phyloP scores from a whole-genome alignment of 228 moss, liverwort and hornwort species.

The Sphagnum fallax region DNA sequence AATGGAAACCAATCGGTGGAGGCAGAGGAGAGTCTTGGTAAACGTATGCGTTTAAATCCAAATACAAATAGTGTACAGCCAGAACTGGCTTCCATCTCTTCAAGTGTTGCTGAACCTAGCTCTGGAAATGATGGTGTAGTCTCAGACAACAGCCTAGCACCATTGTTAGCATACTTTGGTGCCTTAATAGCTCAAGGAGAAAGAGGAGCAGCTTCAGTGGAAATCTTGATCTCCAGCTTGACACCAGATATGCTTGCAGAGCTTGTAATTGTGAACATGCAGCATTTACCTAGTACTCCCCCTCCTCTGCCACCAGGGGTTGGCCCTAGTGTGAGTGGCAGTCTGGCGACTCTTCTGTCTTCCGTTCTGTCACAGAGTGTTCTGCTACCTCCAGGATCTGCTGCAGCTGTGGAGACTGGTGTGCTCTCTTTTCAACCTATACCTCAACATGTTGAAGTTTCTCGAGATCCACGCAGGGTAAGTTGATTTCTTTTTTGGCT shows the following conservation, averaged over 20 bases:
- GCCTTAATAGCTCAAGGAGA: constrained; percentile 91
- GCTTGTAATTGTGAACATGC: constrained; percentile 90
- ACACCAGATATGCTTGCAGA: constrained; percentile 93
- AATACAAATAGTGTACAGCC: constrained; percentile 8
- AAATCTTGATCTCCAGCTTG: constrained; percentile 81
- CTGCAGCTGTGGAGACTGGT: constrained; percentile 27
- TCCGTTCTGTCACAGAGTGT: constrained; percentile 27
- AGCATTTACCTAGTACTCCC: constrained; percentile 63
- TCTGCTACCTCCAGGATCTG: constrained; percentile 7
- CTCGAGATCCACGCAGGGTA: constrained; percentile 83
- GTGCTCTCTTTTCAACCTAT: constrained; percentile 19
- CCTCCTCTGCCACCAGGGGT: constrained; percentile 40
- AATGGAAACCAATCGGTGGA: constrained; percentile 65
- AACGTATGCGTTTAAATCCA: constrained; percentile 54
- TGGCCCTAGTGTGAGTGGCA: constrained; percentile 23
- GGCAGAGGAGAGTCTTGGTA: constrained; percentile 53
- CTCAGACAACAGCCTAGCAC: constrained; percentile 37
- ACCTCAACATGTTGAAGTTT: constrained; percentile 37
- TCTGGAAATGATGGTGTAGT: constrained; percentile 22
- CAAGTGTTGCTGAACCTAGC: constrained; percentile 18
- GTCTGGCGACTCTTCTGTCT: constrained; percentile 29
- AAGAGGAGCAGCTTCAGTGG: constrained; percentile 80
- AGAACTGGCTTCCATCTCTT: constrained; percentile 9
- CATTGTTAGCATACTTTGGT: constrained; percentile 58
- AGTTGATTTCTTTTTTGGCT: constrained; percentile 4